Percentiles rank a stretch among this genome's conserved stretches.
Evolutionary conservation across 2,329 filamentous ascomycete species (phyloP).

Genomic region (Endoconidiophora polonica): DNA sequence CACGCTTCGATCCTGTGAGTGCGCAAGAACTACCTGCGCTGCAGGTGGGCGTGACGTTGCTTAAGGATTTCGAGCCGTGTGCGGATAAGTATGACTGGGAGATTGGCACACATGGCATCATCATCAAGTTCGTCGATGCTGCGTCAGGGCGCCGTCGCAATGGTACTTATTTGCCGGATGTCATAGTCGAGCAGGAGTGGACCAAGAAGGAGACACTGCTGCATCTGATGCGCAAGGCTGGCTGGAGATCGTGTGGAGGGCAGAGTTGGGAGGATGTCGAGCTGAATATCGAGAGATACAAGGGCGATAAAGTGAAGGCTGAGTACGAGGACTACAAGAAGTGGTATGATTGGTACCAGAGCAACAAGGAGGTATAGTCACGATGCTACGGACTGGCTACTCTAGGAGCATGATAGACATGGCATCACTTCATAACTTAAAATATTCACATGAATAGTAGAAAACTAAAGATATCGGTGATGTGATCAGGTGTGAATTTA

Average conservation of each 20-base stretch:
- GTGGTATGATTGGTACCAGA: slow-evolving; percentile 59
- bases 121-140: slow-evolving; percentile 55
- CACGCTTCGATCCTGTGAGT: slow-evolving; percentile 41
- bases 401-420: no score
- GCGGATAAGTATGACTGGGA: slow-evolving; percentile 67
- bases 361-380: not conserved
- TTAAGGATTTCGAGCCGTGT: slow-evolving; percentile 70
- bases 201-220: slow-evolving; percentile 79
- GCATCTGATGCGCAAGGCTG: slow-evolving; percentile 85
- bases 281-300: slow-evolving; percentile 67
- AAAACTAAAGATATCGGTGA: no score
- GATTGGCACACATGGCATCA: slow-evolving; percentile 69
- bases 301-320: slow-evolving; percentile 62
- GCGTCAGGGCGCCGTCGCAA: slow-evolving; percentile 58
- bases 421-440: no score
- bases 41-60: slow-evolving; percentile 58
- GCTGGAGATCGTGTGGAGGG: slow-evolving; percentile 57
- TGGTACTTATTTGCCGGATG: slow-evolving; percentile 82
- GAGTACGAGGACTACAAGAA: slow-evolving; percentile 58
- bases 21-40: slow-evolving; percentile 38
- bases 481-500: not conserved
- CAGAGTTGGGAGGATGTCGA: slow-evolving; percentile 67
- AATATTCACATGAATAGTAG: no score
- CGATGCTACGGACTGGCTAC: no score
- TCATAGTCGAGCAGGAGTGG: slow-evolving; percentile 87